These are phyloP conservation scores for Nakazawaea anatomiae DNA, from an alignment of 805 yeast species.

Conservation along the genomic window DNA sequence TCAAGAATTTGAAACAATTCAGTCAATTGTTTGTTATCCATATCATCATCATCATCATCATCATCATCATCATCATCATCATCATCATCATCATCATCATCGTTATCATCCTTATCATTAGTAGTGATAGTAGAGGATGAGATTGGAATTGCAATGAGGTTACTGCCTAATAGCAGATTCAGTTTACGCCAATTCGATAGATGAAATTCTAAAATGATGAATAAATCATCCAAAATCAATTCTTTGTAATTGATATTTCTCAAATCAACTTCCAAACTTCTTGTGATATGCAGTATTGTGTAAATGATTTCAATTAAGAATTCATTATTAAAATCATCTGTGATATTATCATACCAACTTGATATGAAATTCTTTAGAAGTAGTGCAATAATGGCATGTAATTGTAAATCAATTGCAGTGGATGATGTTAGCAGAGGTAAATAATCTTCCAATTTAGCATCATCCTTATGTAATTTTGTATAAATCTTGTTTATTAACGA, in stretches of 20 bases:
- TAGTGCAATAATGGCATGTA: constrained; percentile 41
- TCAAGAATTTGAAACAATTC: constrained; percentile 27
- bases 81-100: no score
- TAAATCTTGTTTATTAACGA: constrained; percentile 15
- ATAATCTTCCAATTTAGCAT: constrained; percentile 12
- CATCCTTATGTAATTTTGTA: not conserved
- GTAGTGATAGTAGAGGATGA: not conserved
- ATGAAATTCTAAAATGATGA: constrained; percentile 33
- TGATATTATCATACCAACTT: constrained; percentile 36
- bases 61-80: no score
- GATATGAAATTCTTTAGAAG: constrained; percentile 40
- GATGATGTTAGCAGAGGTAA: constrained; percentile 36
- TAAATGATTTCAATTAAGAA: constrained; percentile 34
- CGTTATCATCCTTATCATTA: no score
- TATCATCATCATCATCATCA: no score
- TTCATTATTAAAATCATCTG: constrained; percentile 30
- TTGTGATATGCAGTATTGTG: constrained; percentile 32
- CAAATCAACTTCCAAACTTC: constrained; percentile 30
- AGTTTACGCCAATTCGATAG: constrained; percentile 24
- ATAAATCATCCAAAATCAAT: constrained; percentile 39
- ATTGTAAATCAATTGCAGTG: constrained; percentile 32
- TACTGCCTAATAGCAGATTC: constrained; percentile 20
- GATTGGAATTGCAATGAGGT: not conserved
- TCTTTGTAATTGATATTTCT: constrained; percentile 26
- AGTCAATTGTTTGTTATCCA: constrained; percentile 16